Percentiles rank a stretch among this genome's conserved stretches.
Conservation (phyloP, 2,329 filamentous ascomycete genomes). For the Onygenales sp. region DNA sequence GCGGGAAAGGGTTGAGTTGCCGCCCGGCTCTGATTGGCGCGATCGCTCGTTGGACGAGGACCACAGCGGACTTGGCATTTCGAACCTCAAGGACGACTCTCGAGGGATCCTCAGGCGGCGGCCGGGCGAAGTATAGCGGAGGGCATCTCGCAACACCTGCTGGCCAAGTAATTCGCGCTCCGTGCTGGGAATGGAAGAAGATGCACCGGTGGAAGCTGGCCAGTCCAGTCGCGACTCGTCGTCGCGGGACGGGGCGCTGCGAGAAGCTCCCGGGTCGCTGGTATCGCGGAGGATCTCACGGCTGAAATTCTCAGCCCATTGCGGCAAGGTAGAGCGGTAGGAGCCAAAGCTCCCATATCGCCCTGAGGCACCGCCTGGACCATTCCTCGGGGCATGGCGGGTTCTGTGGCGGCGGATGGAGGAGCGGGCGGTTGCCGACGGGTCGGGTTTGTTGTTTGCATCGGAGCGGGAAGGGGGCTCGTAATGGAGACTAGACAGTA, state of each 20-base stretch:
- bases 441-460: conserved; percentile 41
- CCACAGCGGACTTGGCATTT: conserved; percentile 20
- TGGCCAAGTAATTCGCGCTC: conserved; percentile 24
- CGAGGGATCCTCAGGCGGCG: conserved; percentile 27
- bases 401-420: conserved; percentile 45
- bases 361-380: conserved; percentile 13
- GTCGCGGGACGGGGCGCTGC: conserved; percentile 1
- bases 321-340: conserved; percentile 21
- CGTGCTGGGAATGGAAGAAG: conserved; percentile 16
- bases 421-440: conserved; percentile 44
- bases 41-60: conserved; percentile 15
- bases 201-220: conserved; percentile 7
- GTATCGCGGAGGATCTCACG: conserved; percentile 19
- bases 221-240: conserved; percentile 15
- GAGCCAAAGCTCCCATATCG: conserved; percentile 17
- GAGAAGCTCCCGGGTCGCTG: conserved; percentile 9
- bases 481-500: conserved; percentile 4
- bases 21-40: not conserved
- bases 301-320: conserved; percentile 19
- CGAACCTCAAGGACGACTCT: conserved; percentile 24
- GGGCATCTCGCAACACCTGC: conserved; percentile 23
- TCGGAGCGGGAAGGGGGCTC: conserved; percentile 21
- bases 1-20: not conserved
- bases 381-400: conserved; percentile 3
- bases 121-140: conserved; percentile 24